Percentiles rank a stretch among this genome's conserved stretches.
phyloP scores from a whole-genome alignment of 2,329 filamentous ascomycete species.

The Aspergillus melleus region DNA sequence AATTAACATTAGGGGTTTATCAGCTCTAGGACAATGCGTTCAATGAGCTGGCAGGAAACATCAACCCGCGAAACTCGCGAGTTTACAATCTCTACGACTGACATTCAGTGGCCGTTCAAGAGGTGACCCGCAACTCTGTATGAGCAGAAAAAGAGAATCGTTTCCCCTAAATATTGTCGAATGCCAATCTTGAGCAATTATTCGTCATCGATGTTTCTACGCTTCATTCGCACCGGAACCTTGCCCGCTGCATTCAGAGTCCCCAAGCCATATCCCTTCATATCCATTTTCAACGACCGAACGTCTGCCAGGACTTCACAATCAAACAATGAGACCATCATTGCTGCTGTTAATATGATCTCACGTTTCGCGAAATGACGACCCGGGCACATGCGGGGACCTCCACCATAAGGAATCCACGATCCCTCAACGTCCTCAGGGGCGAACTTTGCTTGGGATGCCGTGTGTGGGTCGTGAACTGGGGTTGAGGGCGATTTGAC shows the following conservation, averaged over 20 bases:
- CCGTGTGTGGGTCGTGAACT: constrained; percentile 32
- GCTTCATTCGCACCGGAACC: neutral
- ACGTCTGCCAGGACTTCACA: neutral
- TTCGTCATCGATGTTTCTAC: neutral
- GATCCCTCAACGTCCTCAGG: constrained; percentile 34
- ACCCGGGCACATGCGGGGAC: constrained; percentile 39
- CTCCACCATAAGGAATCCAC: constrained; percentile 37
- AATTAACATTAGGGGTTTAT: too few relatives aligned
- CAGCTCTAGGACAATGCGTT: too few relatives aligned
- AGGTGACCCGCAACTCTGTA: too few relatives aligned
- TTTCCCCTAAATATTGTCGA: too few relatives aligned
- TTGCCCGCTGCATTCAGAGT: neutral
- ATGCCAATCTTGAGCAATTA: too few relatives aligned
- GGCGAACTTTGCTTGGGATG: neutral
- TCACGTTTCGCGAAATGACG: constrained; percentile 44
- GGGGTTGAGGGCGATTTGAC: neutral
- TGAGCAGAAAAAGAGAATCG: too few relatives aligned
- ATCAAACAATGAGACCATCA: constrained; percentile 8
- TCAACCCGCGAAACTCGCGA: too few relatives aligned
- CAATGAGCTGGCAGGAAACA: too few relatives aligned
- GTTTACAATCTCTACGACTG: too few relatives aligned
- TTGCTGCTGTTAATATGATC: constrained; percentile 36
- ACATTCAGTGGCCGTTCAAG: too few relatives aligned
- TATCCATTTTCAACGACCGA: neutral
- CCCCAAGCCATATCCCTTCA: neutral